A percentile compares a stretch with the other conserved stretches of the same genome.
phyloP scores from a whole-genome alignment of 2,329 filamentous ascomycete species.

The Aspergillus spinulosporus region DNA sequence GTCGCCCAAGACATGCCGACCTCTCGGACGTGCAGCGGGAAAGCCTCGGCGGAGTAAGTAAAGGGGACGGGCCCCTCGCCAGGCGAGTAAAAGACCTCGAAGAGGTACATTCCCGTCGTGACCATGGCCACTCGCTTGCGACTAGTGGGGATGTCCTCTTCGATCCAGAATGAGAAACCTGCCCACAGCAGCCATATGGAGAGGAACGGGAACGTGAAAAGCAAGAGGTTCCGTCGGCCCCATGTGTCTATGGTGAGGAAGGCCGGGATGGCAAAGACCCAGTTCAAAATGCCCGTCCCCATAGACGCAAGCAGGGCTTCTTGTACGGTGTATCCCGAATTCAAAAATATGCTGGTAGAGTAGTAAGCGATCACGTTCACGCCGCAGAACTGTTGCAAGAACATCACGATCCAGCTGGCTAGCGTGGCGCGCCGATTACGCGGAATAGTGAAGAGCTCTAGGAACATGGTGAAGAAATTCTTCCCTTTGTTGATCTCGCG shows the following conservation, averaged over 20 bases:
- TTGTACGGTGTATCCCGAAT: conserved; percentile 54
- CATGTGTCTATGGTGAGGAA: conserved; percentile 68
- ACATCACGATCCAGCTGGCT: conserved; percentile 64
- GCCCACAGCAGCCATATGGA: conserved; percentile 46
- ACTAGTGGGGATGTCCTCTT: conserved; percentile 28
- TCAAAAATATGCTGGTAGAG: conserved; percentile 60
- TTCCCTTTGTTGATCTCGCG: conserved; percentile 52
- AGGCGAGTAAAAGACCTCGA: conserved; percentile 51
- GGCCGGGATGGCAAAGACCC: conserved; percentile 63
- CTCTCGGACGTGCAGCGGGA: conserved; percentile 63
- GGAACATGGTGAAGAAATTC: conserved; percentile 54
- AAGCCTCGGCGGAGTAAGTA: conserved; percentile 67
- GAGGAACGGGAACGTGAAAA: conserved; percentile 65
- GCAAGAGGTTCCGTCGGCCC: conserved; percentile 62
- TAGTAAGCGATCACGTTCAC: conserved; percentile 64
- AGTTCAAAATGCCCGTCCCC: conserved; percentile 66
- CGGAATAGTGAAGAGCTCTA: conserved; percentile 61
- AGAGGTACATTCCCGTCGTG: conserved; percentile 47
- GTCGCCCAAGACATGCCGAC: conserved; percentile 65
- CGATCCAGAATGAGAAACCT: conserved; percentile 55
- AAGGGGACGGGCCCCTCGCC: conserved; percentile 66
- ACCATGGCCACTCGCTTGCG: conserved; percentile 44
- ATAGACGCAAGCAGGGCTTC: conserved; percentile 61
- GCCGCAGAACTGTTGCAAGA: conserved; percentile 60
- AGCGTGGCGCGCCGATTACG: conserved; percentile 62